Percentiles rank a stretch among this genome's conserved stretches.
phyloP scores from a whole-genome alignment of 2,329 filamentous ascomycete genomes.

The Didymellaceae sp. region DNA sequence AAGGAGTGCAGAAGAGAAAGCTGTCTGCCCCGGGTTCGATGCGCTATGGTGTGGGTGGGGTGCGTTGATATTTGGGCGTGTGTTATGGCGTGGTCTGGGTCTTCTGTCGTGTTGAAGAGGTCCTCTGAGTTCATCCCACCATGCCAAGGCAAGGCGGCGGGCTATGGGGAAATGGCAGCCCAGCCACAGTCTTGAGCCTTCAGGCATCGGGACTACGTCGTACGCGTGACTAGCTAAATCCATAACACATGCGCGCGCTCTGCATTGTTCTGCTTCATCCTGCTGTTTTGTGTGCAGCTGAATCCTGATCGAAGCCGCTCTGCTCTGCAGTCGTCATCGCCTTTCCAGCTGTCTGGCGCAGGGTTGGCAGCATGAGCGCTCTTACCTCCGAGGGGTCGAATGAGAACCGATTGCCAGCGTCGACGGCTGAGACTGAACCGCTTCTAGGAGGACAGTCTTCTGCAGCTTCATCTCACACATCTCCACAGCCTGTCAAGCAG shows the following conservation, averaged over 20 bases:
- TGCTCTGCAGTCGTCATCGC: not conserved
- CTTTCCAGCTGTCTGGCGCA: not conserved
- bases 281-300: not conserved
- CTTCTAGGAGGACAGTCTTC: slow-evolving; percentile 31
- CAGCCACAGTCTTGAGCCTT: slow-evolving; percentile 17
- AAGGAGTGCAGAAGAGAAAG: slow-evolving; percentile 14
- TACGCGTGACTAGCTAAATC: slow-evolving; percentile 5
- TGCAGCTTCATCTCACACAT: slow-evolving; percentile 15
- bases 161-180: slow-evolving; percentile 24
- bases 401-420: slow-evolving; percentile 22
- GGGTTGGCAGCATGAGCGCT: slow-evolving; percentile 10
- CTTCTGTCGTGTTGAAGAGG: slow-evolving; percentile 17
- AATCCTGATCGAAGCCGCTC: not conserved
- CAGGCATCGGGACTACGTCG: slow-evolving; percentile 8
- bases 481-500: slow-evolving; percentile 29
- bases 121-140: slow-evolving; percentile 6
- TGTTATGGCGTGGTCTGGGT: slow-evolving; percentile 29
- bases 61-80: slow-evolving; percentile 27
- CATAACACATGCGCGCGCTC: not conserved
- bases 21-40: slow-evolving; percentile 23
- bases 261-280: not conserved
- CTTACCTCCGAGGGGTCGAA: slow-evolving; percentile 7
- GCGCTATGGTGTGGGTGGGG: slow-evolving; percentile 16
- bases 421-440: slow-evolving; percentile 34
- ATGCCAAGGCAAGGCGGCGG: slow-evolving; percentile 9